These are phyloP conservation scores for Draba incana DNA, from an alignment of 345 rosid genomes.

Conservation along the genomic window DNA sequence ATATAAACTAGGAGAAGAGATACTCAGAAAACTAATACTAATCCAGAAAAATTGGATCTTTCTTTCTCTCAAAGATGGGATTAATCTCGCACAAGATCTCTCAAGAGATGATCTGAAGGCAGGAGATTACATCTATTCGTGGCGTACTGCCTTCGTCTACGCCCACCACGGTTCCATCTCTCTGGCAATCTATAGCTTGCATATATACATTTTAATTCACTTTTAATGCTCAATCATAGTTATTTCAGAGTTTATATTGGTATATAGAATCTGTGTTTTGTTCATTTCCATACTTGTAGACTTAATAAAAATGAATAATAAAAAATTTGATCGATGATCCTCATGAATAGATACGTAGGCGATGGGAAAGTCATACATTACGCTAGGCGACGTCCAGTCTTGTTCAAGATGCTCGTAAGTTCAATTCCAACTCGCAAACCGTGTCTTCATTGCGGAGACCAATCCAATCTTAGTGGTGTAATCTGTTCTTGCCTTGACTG, in stretches of 20 bases:
- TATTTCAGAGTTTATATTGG: too few relatives aligned
- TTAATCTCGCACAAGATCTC: conserved; percentile 59
- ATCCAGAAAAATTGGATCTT: conserved; percentile 8
- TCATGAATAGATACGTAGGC: conserved; percentile 65
- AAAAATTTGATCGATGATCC: too few relatives aligned
- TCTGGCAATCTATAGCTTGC: too few relatives aligned
- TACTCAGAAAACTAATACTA: too few relatives aligned
- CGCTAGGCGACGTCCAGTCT: conserved; percentile 61
- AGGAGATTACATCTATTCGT: conserved; percentile 86
- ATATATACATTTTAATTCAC: too few relatives aligned
- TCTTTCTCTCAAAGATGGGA: conserved; percentile 49
- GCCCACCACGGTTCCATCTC: conserved; percentile 72
- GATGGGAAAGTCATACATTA: conserved; percentile 68
- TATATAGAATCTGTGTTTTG: too few relatives aligned
- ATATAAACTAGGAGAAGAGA: too few relatives aligned
- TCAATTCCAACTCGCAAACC: too few relatives aligned
- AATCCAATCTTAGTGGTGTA: conserved; percentile 53
- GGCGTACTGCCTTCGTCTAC: conserved; percentile 70
- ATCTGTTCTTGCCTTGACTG: conserved; percentile 64
- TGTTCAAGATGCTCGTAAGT: too few relatives aligned
- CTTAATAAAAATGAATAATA: too few relatives aligned
- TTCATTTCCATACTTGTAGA: too few relatives aligned
- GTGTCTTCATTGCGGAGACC: conserved; percentile 57
- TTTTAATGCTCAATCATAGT: too few relatives aligned
- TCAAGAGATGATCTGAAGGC: conserved; percentile 55